Evolutionary conservation across 2,329 filamentous ascomycete genomes (phyloP).

Genomic region (Aspergillus thermomutatus): DNA sequence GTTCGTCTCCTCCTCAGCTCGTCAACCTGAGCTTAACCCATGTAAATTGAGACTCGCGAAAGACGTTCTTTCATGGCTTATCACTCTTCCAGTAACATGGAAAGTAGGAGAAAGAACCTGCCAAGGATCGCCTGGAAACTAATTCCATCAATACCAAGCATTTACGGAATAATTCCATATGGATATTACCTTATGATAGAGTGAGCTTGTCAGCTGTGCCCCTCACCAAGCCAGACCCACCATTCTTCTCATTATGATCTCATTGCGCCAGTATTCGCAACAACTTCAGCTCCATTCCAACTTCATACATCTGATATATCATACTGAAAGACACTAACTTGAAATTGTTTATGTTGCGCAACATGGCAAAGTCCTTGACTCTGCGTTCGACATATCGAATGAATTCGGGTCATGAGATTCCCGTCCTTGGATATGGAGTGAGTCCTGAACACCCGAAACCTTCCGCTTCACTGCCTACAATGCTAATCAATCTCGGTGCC

Average conservation of each 20-base stretch:
- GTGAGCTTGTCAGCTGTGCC: not conserved
- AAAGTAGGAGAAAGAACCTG: not conserved
- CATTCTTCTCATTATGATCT: not conserved
- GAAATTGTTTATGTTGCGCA: not conserved
- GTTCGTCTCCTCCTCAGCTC: not conserved
- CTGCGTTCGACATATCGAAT: slow-evolving; percentile 46
- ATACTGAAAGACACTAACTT: not conserved
- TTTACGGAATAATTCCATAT: not conserved
- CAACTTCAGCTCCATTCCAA: not conserved
- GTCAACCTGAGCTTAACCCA: not conserved
- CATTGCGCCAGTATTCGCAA: not conserved
- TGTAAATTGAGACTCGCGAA: not conserved
- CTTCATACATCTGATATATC: not conserved
- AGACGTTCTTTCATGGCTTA: not conserved
- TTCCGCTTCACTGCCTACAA: not conserved
- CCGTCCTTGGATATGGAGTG: slow-evolving; percentile 58
- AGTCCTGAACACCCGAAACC: slow-evolving; percentile 18
- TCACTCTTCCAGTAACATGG: not conserved
- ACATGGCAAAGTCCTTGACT: slow-evolving; percentile 17
- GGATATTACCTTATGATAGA: not conserved
- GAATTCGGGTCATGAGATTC: slow-evolving; percentile 61
- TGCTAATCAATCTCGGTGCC: not conserved
- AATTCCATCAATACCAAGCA: not conserved
- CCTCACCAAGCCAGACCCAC: not conserved
- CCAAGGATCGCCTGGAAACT: not conserved